These are phyloP conservation scores for Coemansia sp. DNA, from an alignment of 192 early-diverging fungal species.

Conservation along the genomic window DNA sequence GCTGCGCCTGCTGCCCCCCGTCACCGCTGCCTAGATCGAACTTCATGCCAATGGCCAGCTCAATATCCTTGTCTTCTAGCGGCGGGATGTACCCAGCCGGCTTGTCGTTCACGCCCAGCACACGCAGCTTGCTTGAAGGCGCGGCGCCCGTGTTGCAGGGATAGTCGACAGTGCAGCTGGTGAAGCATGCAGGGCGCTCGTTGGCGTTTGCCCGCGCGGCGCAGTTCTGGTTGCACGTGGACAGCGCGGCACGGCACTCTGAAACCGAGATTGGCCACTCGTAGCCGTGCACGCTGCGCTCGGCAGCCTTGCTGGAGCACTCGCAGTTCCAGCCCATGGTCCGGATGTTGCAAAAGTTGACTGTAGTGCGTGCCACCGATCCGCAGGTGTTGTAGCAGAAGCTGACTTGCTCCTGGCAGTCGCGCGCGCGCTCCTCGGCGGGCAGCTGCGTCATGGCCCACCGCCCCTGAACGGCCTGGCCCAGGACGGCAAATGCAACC, in stretches of 20 bases:
- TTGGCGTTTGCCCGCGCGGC: conserved; percentile 6
- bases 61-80: conserved; percentile 32
- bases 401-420: conserved; percentile 44
- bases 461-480: conserved; percentile 11
- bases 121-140: conserved; percentile 34
- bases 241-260: conserved; percentile 39
- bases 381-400: conserved; percentile 45
- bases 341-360: conserved; percentile 47
- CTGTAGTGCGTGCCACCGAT: conserved; percentile 20
- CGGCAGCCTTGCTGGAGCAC: conserved; percentile 13
- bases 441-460: conserved; percentile 38
- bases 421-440: conserved; percentile 33
- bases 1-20: background rate
- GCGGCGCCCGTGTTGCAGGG: conserved; percentile 35
- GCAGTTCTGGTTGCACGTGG: conserved; percentile 24
- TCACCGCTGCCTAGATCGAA: conserved; percentile 20
- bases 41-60: conserved; percentile 47
- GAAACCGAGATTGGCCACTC: conserved; percentile 39
- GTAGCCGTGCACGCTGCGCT: conserved; percentile 15
- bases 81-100: conserved; percentile 39
- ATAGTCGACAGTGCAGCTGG: conserved; percentile 32
- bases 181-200: conserved; percentile 23
- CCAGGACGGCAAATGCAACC: background rate
- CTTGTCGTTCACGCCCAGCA: conserved; percentile 21
- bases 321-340: conserved; percentile 50